Conservation (phyloP, 2,329 filamentous ascomycete species). For the Cladosporium sphaerospermum region DNA sequence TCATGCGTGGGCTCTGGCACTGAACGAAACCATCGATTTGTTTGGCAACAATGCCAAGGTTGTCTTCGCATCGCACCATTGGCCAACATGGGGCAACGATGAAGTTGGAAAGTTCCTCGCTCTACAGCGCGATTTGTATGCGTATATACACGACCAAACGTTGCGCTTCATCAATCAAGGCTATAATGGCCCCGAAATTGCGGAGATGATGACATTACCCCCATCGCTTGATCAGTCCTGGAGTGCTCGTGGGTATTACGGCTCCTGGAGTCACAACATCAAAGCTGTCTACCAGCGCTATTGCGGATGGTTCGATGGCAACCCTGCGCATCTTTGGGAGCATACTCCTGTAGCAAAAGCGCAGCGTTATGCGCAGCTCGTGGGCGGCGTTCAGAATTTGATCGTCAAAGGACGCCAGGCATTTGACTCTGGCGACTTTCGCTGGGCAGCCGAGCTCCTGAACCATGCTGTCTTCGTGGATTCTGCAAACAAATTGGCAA, state of each 20-base stretch:
- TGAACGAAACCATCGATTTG: neutral
- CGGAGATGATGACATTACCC: neutral
- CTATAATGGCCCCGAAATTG: neutral
- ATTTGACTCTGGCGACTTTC: neutral
- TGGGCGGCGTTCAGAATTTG: neutral
- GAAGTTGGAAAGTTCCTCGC: neutral
- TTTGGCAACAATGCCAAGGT: neutral
- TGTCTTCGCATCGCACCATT: neutral
- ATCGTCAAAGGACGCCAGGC: neutral
- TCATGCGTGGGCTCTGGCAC: neutral
- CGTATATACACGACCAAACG: neutral
- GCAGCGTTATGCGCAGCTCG: conserved; percentile 3
- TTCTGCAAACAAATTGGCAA: neutral
- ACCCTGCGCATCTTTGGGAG: conserved; percentile 10
- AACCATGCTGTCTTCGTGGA: neutral
- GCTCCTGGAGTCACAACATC: conserved; percentile 1
- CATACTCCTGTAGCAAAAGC: conserved; percentile 4
- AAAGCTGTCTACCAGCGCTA: conserved; percentile 11
- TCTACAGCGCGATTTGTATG: neutral
- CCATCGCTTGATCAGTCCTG: neutral
- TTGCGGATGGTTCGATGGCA: conserved; percentile 13
- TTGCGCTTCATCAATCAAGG: neutral
- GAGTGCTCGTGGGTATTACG: neutral
- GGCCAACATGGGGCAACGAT: neutral
- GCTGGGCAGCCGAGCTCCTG: neutral